phyloP scores from a whole-genome alignment of 495 filamentous ascomycete species.

The Pyronema domesticum region DNA sequence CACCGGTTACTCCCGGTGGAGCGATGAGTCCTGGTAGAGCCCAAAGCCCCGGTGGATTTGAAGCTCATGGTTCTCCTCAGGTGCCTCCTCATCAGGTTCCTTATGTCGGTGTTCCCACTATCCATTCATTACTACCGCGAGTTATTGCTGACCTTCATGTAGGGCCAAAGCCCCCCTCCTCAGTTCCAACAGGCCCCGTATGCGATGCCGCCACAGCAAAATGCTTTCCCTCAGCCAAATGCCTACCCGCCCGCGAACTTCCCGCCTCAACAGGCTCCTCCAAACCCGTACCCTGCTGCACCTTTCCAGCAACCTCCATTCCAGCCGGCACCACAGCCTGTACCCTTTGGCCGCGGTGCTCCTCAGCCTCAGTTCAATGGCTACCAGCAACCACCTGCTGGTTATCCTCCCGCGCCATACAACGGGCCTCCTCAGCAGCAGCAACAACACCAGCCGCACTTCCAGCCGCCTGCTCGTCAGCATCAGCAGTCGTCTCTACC shows the following conservation, averaged over 20 bases:
- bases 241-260: neutral
- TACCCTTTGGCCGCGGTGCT: slow-evolving; percentile 17
- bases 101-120: slow-evolving; percentile 20
- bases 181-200: slow-evolving; percentile 18
- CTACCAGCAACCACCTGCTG: slow-evolving; percentile 13
- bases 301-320: neutral
- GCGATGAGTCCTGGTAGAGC: slow-evolving; percentile 18
- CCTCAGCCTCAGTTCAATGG: slow-evolving; percentile 10
- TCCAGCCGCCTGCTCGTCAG: slow-evolving; percentile 10
- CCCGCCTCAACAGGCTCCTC: neutral
- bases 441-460: slow-evolving; percentile 14
- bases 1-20: slow-evolving; percentile 4
- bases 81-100: slow-evolving; percentile 15
- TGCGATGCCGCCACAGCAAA: slow-evolving; percentile 11
- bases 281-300: neutral
- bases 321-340: neutral
- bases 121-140: slow-evolving; percentile 8
- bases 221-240: neutral
- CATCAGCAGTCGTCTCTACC: slow-evolving; percentile 18
- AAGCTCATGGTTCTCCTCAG: slow-evolving; percentile 13
- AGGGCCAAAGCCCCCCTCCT: slow-evolving; percentile 3
- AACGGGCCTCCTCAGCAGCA: slow-evolving; percentile 14
- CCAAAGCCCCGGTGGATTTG: slow-evolving; percentile 19
- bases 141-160: neutral
- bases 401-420: slow-evolving; percentile 11